These are phyloP conservation scores for Colletotrichum eremochloae DNA, from an alignment of 2,329 filamentous ascomycete genomes.

Conservation along the genomic window DNA sequence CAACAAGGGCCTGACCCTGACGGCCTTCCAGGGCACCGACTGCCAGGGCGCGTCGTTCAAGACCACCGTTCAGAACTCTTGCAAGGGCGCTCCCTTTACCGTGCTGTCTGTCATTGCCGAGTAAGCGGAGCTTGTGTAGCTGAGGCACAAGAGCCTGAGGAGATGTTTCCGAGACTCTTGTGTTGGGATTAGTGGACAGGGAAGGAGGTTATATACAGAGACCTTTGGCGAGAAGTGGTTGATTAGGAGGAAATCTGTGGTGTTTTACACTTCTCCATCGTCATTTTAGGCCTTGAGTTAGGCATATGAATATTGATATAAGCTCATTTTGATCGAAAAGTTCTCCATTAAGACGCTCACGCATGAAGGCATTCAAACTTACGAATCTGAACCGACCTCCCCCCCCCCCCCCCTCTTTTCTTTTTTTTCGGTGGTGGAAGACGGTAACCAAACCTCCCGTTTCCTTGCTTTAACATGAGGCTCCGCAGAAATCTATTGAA, in stretches of 20 bases:
- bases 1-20: slow-evolving; percentile 1
- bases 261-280: background rate
- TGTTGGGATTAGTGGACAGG: no score
- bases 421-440: no score
- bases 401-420: no score
- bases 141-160: background rate
- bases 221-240: fast-evolving
- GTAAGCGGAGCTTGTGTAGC: background rate
- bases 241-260: fast-evolving
- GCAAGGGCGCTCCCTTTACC: background rate
- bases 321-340: background rate
- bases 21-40: background rate
- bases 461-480: no score
- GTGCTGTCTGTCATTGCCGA: background rate
- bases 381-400: no score
- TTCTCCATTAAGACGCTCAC: no score
- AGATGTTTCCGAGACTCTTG: background rate
- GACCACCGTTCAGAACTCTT: background rate
- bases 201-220: background rate
- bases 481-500: no score
- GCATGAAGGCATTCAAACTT: no score
- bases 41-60: background rate
- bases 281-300: no score
- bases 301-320: no score
- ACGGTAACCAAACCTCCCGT: no score